A percentile compares a stretch with the other conserved stretches of the same genome.
These are phyloP conservation scores for Magnolia sinica DNA, from an alignment of 164 flowering plant genomes.

Conservation along the genomic window DNA sequence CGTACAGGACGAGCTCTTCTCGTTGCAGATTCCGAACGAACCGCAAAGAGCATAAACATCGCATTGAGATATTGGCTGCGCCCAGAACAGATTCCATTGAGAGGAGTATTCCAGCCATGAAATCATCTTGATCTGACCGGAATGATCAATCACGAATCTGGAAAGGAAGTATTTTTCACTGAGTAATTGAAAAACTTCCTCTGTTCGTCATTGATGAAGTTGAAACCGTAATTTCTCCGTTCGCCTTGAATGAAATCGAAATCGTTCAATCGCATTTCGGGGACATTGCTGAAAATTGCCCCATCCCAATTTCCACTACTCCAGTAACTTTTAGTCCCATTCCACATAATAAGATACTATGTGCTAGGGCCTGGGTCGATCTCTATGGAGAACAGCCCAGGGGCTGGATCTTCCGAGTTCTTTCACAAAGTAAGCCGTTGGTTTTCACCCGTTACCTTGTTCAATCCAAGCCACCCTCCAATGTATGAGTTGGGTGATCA, in stretches of 20 bases:
- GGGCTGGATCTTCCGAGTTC: not conserved
- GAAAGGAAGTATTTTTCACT: not conserved
- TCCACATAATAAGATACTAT: conserved; percentile 4
- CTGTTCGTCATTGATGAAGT: not conserved
- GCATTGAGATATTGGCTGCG: conserved; percentile 15
- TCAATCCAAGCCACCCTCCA: not conserved
- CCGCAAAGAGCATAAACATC: conserved; percentile 20
- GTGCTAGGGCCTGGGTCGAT: conserved; percentile 4
- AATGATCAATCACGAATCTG: conserved; percentile 14
- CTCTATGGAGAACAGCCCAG: not conserved
- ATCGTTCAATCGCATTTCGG: conserved; percentile 18
- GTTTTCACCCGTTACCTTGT: not conserved
- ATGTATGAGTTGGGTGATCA: not conserved
- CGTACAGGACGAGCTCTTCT: not conserved
- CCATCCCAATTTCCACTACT: conserved; percentile 17
- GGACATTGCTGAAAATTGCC: conserved; percentile 9
- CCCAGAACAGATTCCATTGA: conserved; percentile 22
- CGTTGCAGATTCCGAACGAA: conserved; percentile 18
- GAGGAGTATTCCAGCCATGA: conserved; percentile 1
- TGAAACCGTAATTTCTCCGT: conserved; percentile 27
- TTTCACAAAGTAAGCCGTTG: not conserved
- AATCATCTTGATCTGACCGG: conserved; percentile 17
- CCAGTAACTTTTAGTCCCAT: not conserved
- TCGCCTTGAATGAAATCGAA: conserved; percentile 24
- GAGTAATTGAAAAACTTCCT: conserved; percentile 22